A percentile compares a stretch with the other conserved stretches of the same genome.
Evolutionary conservation across 768 basidiomycete genomes (phyloP).

Genomic region (Leccinum subtestaceum): DNA sequence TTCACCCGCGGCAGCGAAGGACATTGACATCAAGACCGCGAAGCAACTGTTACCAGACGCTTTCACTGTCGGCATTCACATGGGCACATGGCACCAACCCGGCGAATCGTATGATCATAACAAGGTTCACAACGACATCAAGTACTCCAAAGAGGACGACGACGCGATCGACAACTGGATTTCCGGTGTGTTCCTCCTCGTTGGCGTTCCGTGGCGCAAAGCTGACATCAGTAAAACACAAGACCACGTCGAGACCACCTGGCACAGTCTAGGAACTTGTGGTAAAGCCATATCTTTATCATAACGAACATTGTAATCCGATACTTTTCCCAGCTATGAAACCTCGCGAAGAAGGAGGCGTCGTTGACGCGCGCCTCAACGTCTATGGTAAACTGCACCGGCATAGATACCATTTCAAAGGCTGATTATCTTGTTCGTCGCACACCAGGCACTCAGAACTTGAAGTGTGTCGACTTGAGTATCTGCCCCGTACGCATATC

Average conservation of each 20-base stretch:
- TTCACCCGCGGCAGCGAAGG: conserved; percentile 54
- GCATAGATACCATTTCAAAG: conserved; percentile 11
- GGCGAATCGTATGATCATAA: conserved; percentile 48
- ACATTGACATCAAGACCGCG: conserved; percentile 69
- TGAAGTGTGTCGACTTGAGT: conserved; percentile 66
- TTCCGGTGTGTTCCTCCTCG: conserved; percentile 28
- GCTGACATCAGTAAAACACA: background rate
- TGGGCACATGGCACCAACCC: conserved; percentile 66
- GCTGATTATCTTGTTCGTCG: background rate
- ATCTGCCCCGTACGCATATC: conserved; percentile 60
- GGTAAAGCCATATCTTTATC: conserved; percentile 16
- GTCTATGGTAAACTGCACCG: conserved; percentile 42
- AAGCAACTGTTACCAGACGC: conserved; percentile 57
- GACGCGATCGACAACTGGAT: conserved; percentile 72
- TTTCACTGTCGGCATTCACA: conserved; percentile 69
- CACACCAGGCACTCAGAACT: conserved; percentile 52
- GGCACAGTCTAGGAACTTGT: conserved; percentile 62
- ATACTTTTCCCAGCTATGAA: conserved; percentile 46
- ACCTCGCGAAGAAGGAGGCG: conserved; percentile 61
- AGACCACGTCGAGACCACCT: conserved; percentile 73
- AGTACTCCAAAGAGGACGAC: conserved; percentile 67
- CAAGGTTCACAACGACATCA: conserved; percentile 63
- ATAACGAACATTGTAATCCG: background rate
- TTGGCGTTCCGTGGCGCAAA: background rate
- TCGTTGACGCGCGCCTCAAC: conserved; percentile 60